These are phyloP conservation scores for Debaryomycetaceae sp. DNA, from an alignment of 1,139 yeast genomes.

Conservation along the genomic window DNA sequence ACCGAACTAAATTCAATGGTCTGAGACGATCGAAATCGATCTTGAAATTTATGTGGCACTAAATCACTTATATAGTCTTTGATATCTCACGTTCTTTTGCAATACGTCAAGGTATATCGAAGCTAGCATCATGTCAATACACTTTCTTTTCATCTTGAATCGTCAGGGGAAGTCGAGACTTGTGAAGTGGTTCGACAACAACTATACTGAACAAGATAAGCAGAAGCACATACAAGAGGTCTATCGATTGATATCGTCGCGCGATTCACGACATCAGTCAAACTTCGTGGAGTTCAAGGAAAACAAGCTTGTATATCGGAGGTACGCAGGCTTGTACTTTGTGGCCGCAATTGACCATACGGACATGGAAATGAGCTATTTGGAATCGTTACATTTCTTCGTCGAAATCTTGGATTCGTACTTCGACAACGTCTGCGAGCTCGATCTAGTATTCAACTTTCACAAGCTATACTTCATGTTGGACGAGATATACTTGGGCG, in stretches of 20 bases:
- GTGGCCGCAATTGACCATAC: conserved; percentile 70
- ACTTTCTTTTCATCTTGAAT: conserved; percentile 77
- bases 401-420: conserved; percentile 86
- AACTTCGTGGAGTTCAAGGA: conserved; percentile 76
- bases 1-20: too few relatives aligned
- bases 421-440: conserved; percentile 89
- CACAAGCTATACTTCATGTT: conserved; percentile 66
- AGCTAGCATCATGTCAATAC: conserved; percentile 55
- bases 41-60: background rate
- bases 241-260: conserved; percentile 75
- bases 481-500: conserved; percentile 76
- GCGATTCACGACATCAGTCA: conserved; percentile 82
- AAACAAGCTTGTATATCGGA: conserved; percentile 74
- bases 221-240: conserved; percentile 63
- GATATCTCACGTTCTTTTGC: background rate
- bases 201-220: conserved; percentile 39
- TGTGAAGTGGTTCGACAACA: conserved; percentile 68
- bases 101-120: too few relatives aligned
- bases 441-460: conserved; percentile 82
- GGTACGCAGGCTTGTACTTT: conserved; percentile 91
- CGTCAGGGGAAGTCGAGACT: conserved; percentile 91
- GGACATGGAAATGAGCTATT: conserved; percentile 77
- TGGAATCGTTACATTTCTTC: conserved; percentile 82
- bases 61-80: background rate
- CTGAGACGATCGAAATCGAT: too few relatives aligned